These are phyloP conservation scores for Globisporangium barbulae DNA, from an alignment of 352 stramenopile genomes.

Conservation along the genomic window DNA sequence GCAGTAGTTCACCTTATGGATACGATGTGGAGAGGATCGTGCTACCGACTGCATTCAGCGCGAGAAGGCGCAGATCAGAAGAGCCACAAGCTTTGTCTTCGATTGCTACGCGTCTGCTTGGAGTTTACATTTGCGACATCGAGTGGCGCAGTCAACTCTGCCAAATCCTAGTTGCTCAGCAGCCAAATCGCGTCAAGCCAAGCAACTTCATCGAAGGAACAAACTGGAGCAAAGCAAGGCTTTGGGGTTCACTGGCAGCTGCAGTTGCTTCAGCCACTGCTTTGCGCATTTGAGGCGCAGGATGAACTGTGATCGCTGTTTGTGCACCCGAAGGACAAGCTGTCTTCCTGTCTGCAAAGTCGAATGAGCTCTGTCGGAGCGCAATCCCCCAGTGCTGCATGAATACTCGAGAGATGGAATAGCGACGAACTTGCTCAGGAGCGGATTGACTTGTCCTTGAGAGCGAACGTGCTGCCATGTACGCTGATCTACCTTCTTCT, in stretches of 20 bases:
- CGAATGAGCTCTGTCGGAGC: slow-evolving; percentile 14
- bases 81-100: slow-evolving; percentile 33
- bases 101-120: slow-evolving; percentile 41
- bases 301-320: slow-evolving; percentile 30
- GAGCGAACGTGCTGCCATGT: slow-evolving; percentile 29
- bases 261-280: slow-evolving; percentile 32
- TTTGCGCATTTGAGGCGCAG: slow-evolving; percentile 17
- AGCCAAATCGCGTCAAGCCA: slow-evolving; percentile 11
- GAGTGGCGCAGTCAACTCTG: slow-evolving; percentile 7
- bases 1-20: slow-evolving; percentile 15
- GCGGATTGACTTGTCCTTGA: slow-evolving; percentile 36
- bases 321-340: slow-evolving; percentile 48
- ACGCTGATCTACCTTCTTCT: slow-evolving; percentile 46
- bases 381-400: slow-evolving; percentile 16
- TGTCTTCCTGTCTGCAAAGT: slow-evolving; percentile 20
- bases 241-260: slow-evolving; percentile 50
- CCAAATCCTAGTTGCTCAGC: slow-evolving; percentile 17
- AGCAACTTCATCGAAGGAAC: not conserved
- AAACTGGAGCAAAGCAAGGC: not conserved
- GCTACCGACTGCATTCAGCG: slow-evolving; percentile 27
- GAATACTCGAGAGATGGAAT: slow-evolving; percentile 30
- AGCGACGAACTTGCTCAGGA: slow-evolving; percentile 5
- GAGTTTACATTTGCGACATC: slow-evolving; percentile 52
- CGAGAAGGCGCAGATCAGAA: slow-evolving; percentile 7
- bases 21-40: slow-evolving; percentile 42